These are phyloP conservation scores for Tricholomella constricta DNA, from an alignment of 768 basidiomycete genomes.

Conservation along the genomic window DNA sequence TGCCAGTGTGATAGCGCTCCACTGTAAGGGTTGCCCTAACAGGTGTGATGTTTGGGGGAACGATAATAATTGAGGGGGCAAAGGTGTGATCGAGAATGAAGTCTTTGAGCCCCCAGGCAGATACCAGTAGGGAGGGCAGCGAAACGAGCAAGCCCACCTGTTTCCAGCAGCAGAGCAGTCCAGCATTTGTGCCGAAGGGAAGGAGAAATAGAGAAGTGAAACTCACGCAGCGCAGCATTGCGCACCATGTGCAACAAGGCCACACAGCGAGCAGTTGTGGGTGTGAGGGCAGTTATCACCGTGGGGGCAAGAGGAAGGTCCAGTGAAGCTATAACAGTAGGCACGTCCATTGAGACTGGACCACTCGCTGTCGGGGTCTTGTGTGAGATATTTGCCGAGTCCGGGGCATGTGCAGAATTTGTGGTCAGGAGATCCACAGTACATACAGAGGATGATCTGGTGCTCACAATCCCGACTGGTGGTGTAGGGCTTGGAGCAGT, in stretches of 20 bases:
- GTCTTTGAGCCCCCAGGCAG: not conserved
- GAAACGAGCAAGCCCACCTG: not conserved
- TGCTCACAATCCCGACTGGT: no score
- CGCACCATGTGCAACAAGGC: slow-evolving; percentile 7
- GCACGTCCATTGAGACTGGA: no score
- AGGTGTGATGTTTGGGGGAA: not conserved
- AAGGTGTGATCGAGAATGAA: not conserved
- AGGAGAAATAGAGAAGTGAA: slow-evolving; percentile 17
- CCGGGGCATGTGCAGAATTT: no score
- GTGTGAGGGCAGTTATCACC: not conserved
- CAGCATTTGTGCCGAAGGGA: slow-evolving; percentile 15
- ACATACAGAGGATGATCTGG: no score
- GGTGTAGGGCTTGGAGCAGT: no score
- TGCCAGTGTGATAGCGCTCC: no score
- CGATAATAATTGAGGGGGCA: slow-evolving; percentile 3
- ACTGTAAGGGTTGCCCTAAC: no score
- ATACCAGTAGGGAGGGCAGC: not conserved
- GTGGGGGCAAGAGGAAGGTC: not conserved
- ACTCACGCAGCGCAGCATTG: slow-evolving; percentile 5
- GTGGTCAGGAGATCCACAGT: no score
- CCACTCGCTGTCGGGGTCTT: no score
- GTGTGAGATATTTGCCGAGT: no score
- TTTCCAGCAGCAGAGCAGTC: not conserved
- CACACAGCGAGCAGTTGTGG: slow-evolving; percentile 20
- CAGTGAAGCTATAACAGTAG: not conserved